Evolutionary conservation across 139 green algal genomes (phyloP), one percentile per base, ranked within the genome.

Genomic region (Diplosphaera chodatii): DNA sequence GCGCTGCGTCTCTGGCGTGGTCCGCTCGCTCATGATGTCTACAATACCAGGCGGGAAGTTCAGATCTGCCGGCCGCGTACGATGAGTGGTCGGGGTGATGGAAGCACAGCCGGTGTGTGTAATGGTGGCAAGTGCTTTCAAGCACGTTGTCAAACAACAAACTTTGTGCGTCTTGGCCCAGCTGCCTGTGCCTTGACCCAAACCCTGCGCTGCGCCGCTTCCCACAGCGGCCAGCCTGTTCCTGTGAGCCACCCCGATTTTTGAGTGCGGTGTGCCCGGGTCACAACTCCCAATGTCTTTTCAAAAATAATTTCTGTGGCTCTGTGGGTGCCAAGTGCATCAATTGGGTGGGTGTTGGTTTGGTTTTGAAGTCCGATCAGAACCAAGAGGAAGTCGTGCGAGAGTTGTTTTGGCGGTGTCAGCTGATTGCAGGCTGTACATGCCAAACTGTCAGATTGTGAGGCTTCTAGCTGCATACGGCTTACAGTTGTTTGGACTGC

Each of bases 31-130:
- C 48, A 10, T 27, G 48, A 59, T 59, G 48, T 59, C 48, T 59
- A 59, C 48, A 59, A 59, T 59, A 59, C 48, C 48, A 59, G 48
- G 48, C 48, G 48, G 48, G 48, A 18, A 59, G 48, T 59, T 59
- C 48, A 20, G 48, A 59, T 59, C 18, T 25, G 18, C 18, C 25
- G 48, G 48, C 8, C 48, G 13, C 37, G 37, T 21, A 13, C 37
- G 37, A 6, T 48, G 37, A 20, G 6, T 48, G 48, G 3, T 10
- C 13, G 13, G 13, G 25, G 48, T 10, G 48, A 59, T 59, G 48
- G 48, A 59, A 59, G 48, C 25, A 18, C 18, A 59, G 48, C 48
- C 48, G 48, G 48, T 5, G 6, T 48, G 37, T 59, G 48, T 59
- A 18, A 5, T 21, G 48, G 48, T 18, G 48, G 48, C 48, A 59